Evolutionary conservation across 1,284 basidiomycete genomes (phyloP).

Genomic region (Dichomitus squalens): DNA sequence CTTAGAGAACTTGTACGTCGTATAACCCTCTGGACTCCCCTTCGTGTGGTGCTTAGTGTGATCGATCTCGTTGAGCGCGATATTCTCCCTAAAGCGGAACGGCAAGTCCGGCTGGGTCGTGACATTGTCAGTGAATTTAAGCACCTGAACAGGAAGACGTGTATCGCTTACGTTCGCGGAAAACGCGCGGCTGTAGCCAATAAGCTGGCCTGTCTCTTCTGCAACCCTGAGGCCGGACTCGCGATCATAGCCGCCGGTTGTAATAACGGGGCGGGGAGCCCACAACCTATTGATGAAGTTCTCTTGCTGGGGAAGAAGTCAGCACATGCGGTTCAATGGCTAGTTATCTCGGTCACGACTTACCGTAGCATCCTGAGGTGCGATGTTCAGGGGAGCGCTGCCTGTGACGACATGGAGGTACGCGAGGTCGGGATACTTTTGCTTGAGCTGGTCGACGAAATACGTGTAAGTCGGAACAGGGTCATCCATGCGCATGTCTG

Average conservation of each 20-base stretch:
- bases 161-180: constrained; percentile 41
- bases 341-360: neutral
- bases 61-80: constrained; percentile 1
- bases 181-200: constrained; percentile 50
- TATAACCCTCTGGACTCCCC: constrained; percentile 27
- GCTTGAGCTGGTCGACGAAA: constrained; percentile 31
- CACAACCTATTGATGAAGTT: constrained; percentile 34
- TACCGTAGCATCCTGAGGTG: constrained; percentile 9
- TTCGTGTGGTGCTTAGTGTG: constrained; percentile 1
- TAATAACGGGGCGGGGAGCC: constrained; percentile 31
- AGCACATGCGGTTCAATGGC: neutral
- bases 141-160: neutral
- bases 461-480: constrained; percentile 38
- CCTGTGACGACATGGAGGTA: constrained; percentile 50
- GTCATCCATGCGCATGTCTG: constrained; percentile 40
- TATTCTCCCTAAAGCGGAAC: constrained; percentile 2
- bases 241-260: constrained; percentile 38
- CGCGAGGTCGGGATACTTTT: constrained; percentile 42
- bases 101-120: constrained; percentile 20
- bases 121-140: too few species aligned
- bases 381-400: constrained; percentile 15
- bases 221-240: constrained; percentile 28
- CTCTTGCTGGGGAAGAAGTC: constrained; percentile 22
- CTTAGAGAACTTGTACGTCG: constrained; percentile 11
- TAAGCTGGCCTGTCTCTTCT: constrained; percentile 37